phyloP scores from a whole-genome alignment of 1,284 basidiomycete genomes.

The Ganoderma boninense region DNA sequence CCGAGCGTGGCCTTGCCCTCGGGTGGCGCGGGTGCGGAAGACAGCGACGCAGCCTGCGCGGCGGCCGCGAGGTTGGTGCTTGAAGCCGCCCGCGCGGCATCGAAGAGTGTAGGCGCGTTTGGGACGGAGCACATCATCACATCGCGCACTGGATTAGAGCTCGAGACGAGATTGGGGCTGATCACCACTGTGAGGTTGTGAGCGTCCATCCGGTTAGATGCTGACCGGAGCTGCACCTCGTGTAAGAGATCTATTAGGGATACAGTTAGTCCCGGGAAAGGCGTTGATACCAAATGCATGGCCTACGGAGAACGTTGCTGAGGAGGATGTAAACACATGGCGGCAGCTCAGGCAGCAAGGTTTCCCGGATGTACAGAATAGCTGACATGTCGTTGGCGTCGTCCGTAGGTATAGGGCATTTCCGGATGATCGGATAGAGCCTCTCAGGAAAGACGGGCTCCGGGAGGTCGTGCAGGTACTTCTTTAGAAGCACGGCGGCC shows the following conservation, averaged over 20 bases:
- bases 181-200: slow-evolving; percentile 84
- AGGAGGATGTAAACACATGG: slow-evolving; percentile 80
- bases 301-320: slow-evolving; percentile 76
- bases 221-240: slow-evolving; percentile 72
- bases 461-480: slow-evolving; percentile 82
- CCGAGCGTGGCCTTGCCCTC: slow-evolving; percentile 73
- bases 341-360: slow-evolving; percentile 69
- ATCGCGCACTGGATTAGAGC: slow-evolving; percentile 72
- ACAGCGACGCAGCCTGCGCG: slow-evolving; percentile 15
- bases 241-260: slow-evolving; percentile 71
- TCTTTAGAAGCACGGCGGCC: slow-evolving; percentile 86
- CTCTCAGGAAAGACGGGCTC: slow-evolving; percentile 76
- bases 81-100: slow-evolving; percentile 36
- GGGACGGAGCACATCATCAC: slow-evolving; percentile 77
- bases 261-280: not conserved
- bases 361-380: slow-evolving; percentile 71
- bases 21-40: slow-evolving; percentile 36
- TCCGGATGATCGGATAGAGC: slow-evolving; percentile 69
- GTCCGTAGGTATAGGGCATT: slow-evolving; percentile 68
- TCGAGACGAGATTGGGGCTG: slow-evolving; percentile 79
- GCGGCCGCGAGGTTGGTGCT: slow-evolving; percentile 20
- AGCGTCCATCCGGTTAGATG: slow-evolving; percentile 82
- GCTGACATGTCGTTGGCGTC: slow-evolving; percentile 64
- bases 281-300: not conserved
- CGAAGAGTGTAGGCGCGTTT: slow-evolving; percentile 48